These are phyloP conservation scores for Alternaria viburni DNA, from an alignment of 2,329 filamentous ascomycete species.

Conservation along the genomic window DNA sequence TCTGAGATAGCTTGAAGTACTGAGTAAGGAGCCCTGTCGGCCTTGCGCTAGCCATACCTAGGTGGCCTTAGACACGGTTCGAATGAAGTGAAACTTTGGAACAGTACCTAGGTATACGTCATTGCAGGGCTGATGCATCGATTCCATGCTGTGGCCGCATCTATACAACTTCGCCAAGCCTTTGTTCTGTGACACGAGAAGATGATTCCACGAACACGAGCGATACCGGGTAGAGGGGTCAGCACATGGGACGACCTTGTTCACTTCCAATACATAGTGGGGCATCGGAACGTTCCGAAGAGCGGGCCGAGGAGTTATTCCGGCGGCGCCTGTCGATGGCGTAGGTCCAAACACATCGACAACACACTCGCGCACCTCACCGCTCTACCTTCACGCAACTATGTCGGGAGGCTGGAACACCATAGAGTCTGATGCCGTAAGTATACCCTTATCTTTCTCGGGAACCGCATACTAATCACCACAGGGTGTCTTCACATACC, in stretches of 20 bases:
- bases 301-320: constrained; percentile 20
- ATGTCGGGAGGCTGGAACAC: constrained; percentile 32
- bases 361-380: constrained; percentile 12
- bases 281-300: constrained; percentile 26
- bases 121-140: neutral
- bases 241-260: neutral
- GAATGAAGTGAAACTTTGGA: neutral
- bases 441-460: constrained; percentile 33
- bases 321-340: constrained; percentile 22
- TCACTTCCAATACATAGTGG: neutral
- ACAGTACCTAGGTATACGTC: neutral
- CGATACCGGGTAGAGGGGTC: neutral
- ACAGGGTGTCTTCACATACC: constrained; percentile 94
- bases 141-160: neutral
- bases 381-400: neutral
- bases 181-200: neutral
- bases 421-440: constrained; percentile 72
- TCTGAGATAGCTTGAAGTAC: neutral
- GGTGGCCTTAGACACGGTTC: neutral
- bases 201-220: neutral
- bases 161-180: neutral
- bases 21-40: neutral
- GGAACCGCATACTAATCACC: constrained; percentile 9
- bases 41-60: neutral
- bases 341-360: constrained; percentile 13